Conservation (phyloP, 2,329 filamentous ascomycete species). For the Ceratocystis cubensis region DNA sequence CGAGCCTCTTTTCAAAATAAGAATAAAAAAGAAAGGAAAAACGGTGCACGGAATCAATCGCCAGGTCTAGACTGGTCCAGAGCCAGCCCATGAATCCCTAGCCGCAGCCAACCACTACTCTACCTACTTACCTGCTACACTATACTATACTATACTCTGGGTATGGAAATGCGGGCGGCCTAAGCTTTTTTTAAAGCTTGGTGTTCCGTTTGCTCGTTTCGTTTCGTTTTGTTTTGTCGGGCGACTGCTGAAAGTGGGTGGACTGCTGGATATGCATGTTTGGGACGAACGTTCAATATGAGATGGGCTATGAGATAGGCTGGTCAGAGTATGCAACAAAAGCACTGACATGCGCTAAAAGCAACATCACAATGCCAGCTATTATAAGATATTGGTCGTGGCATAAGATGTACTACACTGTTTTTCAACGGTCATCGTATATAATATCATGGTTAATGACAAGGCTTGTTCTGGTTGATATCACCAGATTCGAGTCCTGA, state of each 20-base stretch:
- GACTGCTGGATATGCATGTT: background rate
- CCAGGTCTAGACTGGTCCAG: slow-evolving; percentile 18
- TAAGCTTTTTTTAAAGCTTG: slow-evolving; percentile 2
- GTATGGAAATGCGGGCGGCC: background rate
- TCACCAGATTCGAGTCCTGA: too few relatives aligned
- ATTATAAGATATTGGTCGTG: background rate
- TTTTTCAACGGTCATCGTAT: too few relatives aligned
- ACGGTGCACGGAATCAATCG: slow-evolving; percentile 15
- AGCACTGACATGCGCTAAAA: background rate
- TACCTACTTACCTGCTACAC: background rate
- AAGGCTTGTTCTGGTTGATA: too few relatives aligned
- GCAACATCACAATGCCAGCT: background rate
- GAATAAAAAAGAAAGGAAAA: background rate
- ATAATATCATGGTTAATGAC: too few relatives aligned
- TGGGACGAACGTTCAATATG: background rate
- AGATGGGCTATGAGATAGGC: background rate
- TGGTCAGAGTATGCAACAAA: background rate
- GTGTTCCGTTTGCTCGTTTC: background rate
- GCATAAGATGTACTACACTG: background rate
- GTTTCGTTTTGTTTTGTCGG: slow-evolving; percentile 5
- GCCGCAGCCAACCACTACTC: background rate
- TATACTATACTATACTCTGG: background rate
- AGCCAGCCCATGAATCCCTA: slow-evolving; percentile 11
- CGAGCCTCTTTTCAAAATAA: background rate
- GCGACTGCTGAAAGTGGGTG: background rate